A percentile compares a stretch with the other conserved stretches of the same genome.
Evolutionary conservation across 148 eudicot genomes (phyloP).

Genomic region (Selenicereus undatus): DNA sequence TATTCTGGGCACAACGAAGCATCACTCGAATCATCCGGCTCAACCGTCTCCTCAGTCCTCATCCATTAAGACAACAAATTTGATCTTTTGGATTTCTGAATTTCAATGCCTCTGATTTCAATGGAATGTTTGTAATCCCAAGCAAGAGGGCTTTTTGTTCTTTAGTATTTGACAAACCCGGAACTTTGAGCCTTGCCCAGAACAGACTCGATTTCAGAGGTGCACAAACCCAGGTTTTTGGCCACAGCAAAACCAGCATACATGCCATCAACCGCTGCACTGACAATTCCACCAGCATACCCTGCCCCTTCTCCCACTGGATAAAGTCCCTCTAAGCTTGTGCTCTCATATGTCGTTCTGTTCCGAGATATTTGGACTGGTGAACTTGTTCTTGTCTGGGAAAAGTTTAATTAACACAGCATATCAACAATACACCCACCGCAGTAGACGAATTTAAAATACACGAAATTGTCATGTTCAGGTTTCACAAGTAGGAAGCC

Average conservation of each 20-base stretch:
- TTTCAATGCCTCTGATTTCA: neutral
- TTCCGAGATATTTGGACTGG: constrained; percentile 75
- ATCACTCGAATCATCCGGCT: neutral
- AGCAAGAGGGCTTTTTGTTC: neutral
- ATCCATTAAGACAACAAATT: neutral
- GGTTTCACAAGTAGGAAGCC: neutral
- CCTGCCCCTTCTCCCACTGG: constrained; percentile 99
- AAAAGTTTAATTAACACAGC: neutral
- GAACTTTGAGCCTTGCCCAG: constrained; percentile 73
- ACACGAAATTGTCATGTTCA: neutral
- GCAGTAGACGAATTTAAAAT: no score
- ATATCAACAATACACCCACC: neutral
- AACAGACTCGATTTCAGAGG: constrained; percentile 46
- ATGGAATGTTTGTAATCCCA: neutral
- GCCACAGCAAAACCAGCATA: constrained; percentile 89
- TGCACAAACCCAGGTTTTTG: constrained; percentile 57
- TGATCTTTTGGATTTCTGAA: neutral
- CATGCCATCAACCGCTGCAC: constrained; percentile 99
- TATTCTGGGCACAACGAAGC: neutral
- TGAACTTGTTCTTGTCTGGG: constrained; percentile 95
- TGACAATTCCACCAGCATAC: constrained; percentile 93
- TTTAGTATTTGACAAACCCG: constrained; percentile 51
- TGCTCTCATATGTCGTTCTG: constrained; percentile 72
- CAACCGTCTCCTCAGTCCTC: neutral
- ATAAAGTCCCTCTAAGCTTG: constrained; percentile 78